phyloP scores from a whole-genome alignment of 2,329 filamentous ascomycete genomes.

The Colletotrichum australisinense region DNA sequence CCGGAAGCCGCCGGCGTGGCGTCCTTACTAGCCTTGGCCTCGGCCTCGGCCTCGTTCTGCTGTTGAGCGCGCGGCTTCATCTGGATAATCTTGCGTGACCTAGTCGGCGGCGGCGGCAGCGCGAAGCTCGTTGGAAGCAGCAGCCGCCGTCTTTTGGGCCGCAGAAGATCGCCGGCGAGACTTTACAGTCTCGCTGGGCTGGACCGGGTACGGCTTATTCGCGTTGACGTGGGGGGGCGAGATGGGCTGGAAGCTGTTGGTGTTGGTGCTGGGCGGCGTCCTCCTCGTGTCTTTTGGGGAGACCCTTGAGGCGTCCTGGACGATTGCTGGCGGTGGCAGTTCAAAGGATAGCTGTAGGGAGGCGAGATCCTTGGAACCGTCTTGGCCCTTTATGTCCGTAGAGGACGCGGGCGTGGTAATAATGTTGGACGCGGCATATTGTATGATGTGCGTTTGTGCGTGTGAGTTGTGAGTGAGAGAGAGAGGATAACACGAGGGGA shows the following conservation, averaged over 20 bases:
- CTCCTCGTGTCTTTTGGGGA: conserved; percentile 54
- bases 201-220: conserved; percentile 53
- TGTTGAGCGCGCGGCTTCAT: conserved; percentile 79
- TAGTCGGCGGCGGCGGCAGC: conserved; percentile 90
- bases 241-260: conserved; percentile 3
- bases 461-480: background rate
- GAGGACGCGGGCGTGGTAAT: conserved; percentile 83
- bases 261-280: conserved; percentile 39
- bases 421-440: conserved; percentile 74
- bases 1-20: conserved; percentile 33
- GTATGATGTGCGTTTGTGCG: conserved; percentile 22
- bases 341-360: conserved; percentile 77
- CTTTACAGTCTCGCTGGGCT: conserved; percentile 64
- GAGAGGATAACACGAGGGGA: background rate
- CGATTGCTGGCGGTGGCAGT: conserved; percentile 80
- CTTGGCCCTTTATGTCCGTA: conserved; percentile 81
- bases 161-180: conserved; percentile 64
- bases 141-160: conserved; percentile 48
- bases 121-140: conserved; percentile 74
- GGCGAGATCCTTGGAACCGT: conserved; percentile 69
- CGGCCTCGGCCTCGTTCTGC: conserved; percentile 43
- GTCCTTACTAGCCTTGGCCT: background rate
- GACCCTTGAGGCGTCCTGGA: conserved; percentile 57
- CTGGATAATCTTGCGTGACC: conserved; percentile 96
- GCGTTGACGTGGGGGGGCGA: conserved; percentile 41